Evolutionary conservation across 2,329 filamentous ascomycete genomes (phyloP).

Genomic region (Stemphylium beticola): DNA sequence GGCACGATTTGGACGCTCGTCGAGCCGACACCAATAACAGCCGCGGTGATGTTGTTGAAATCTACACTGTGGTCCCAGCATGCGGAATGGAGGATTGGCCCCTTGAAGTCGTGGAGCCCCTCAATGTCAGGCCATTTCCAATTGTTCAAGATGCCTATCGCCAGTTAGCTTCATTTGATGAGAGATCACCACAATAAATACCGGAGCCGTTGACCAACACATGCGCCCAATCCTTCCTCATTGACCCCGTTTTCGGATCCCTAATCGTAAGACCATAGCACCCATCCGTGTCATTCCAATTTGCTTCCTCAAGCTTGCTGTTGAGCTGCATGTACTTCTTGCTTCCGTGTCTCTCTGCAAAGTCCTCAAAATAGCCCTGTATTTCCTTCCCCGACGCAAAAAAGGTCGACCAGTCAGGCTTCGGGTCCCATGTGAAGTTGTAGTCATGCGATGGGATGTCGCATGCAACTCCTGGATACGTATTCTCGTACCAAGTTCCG

Average conservation of each 20-base stretch:
- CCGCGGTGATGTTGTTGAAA: constrained; percentile 38
- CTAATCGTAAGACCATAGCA: constrained; percentile 50
- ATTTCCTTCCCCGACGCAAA: constrained; percentile 59
- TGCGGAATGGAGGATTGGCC: constrained; percentile 53
- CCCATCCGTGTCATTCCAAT: constrained; percentile 53
- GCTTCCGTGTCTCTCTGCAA: constrained; percentile 64
- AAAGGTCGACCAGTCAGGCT: constrained; percentile 61
- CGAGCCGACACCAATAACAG: constrained; percentile 44
- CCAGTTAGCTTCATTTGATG: constrained; percentile 45
- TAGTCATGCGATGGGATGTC: constrained; percentile 61
- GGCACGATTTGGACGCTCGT: constrained; percentile 48
- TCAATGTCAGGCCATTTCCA: constrained; percentile 55
- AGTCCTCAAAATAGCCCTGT: constrained; percentile 56
- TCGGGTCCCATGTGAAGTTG: constrained; percentile 67
- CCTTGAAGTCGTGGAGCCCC: constrained; percentile 52
- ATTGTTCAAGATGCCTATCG: constrained; percentile 52
- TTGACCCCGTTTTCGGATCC: constrained; percentile 41
- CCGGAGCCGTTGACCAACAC: constrained; percentile 55
- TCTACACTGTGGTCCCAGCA: constrained; percentile 51
- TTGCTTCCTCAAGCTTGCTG: constrained; percentile 52
- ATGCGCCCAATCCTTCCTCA: constrained; percentile 46
- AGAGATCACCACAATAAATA: constrained; percentile 6
- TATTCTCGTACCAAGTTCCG: constrained; percentile 46
- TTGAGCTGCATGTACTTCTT: constrained; percentile 56
- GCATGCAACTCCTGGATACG: constrained; percentile 43